Evolutionary conservation across 495 filamentous ascomycete species (phyloP).

Genomic region (Neurospora sp.): DNA sequence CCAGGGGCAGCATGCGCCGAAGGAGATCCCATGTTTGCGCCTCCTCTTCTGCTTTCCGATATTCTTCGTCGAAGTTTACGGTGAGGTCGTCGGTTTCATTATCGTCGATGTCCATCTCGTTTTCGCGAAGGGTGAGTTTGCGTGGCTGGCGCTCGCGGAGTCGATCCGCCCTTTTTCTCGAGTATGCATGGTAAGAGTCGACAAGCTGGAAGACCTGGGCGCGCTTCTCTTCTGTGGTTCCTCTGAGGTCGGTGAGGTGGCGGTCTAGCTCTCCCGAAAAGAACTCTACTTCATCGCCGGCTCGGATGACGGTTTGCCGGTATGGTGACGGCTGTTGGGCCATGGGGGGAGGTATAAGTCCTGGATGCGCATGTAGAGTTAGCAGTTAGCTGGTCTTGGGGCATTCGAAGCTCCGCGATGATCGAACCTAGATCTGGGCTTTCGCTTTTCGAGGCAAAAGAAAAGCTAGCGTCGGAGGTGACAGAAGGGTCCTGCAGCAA

Average conservation of each 20-base stretch:
- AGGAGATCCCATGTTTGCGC: conserved; percentile 85
- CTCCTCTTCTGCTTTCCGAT: conserved; percentile 44
- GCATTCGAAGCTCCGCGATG: neutral
- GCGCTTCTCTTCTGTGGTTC: conserved; percentile 27
- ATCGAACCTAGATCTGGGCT: conserved; percentile 14
- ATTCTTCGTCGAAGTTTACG: conserved; percentile 24
- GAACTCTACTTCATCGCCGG: conserved; percentile 32
- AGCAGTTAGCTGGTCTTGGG: neutral
- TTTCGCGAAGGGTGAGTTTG: conserved; percentile 12
- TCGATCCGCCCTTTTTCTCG: conserved; percentile 25
- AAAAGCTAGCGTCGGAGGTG: conserved; percentile 12
- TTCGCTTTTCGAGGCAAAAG: conserved; percentile 3
- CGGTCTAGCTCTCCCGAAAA: conserved; percentile 38
- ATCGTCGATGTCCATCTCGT: conserved; percentile 50
- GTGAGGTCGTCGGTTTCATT: conserved; percentile 29
- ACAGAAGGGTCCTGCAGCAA: conserved; percentile 9
- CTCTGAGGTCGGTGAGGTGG: conserved; percentile 20
- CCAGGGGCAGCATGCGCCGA: conserved; percentile 45
- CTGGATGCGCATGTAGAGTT: neutral
- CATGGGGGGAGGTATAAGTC: conserved; percentile 1
- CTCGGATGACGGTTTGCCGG: conserved; percentile 18
- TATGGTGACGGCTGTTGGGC: conserved; percentile 20
- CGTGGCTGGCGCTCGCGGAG: conserved; percentile 23
- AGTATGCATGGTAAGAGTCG: conserved; percentile 34
- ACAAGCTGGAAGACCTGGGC: conserved; percentile 34